Conservation (phyloP, 768 basidiomycete species). For the Coprinellus aureogranulatus region DNA sequence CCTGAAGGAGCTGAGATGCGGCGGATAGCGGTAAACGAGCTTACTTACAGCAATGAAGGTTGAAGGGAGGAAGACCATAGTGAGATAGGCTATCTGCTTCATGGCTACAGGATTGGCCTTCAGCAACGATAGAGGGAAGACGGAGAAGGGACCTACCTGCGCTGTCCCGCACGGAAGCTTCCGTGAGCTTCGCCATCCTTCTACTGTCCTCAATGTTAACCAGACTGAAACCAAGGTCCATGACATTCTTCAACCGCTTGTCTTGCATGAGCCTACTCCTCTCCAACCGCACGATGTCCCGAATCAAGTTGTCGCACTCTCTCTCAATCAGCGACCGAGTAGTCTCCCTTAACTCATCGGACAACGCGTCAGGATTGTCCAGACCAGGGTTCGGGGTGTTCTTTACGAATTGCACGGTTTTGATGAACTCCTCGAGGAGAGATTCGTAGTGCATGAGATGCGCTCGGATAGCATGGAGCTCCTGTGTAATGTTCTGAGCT, state of each 20-base stretch:
- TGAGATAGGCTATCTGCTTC: slow-evolving; percentile 20
- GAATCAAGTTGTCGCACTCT: slow-evolving; percentile 47
- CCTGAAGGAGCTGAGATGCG: slow-evolving; percentile 24
- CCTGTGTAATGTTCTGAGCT: slow-evolving; percentile 39
- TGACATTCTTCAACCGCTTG: slow-evolving; percentile 47
- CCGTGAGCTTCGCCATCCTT: slow-evolving; percentile 40
- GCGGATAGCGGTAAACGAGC: background rate
- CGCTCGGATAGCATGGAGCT: slow-evolving; percentile 56
- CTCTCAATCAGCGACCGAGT: slow-evolving; percentile 28
- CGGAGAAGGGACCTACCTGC: slow-evolving; percentile 13
- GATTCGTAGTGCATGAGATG: slow-evolving; percentile 56
- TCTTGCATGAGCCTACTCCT: slow-evolving; percentile 39
- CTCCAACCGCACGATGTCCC: slow-evolving; percentile 51
- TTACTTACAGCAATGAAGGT: slow-evolving; percentile 21
- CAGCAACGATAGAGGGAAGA: background rate
- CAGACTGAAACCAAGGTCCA: slow-evolving; percentile 47
- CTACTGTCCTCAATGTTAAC: slow-evolving; percentile 49
- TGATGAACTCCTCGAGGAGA: slow-evolving; percentile 52
- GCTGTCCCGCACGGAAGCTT: slow-evolving; percentile 34
- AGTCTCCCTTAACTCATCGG: slow-evolving; percentile 13
- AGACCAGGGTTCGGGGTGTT: slow-evolving; percentile 50
- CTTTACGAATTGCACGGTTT: slow-evolving; percentile 48
- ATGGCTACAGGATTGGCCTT: slow-evolving; percentile 18
- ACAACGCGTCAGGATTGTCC: slow-evolving; percentile 14
- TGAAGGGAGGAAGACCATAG: slow-evolving; percentile 15